phyloP scores from a whole-genome alignment of 2,329 filamentous ascomycete species.

The Fusarium sp. region DNA sequence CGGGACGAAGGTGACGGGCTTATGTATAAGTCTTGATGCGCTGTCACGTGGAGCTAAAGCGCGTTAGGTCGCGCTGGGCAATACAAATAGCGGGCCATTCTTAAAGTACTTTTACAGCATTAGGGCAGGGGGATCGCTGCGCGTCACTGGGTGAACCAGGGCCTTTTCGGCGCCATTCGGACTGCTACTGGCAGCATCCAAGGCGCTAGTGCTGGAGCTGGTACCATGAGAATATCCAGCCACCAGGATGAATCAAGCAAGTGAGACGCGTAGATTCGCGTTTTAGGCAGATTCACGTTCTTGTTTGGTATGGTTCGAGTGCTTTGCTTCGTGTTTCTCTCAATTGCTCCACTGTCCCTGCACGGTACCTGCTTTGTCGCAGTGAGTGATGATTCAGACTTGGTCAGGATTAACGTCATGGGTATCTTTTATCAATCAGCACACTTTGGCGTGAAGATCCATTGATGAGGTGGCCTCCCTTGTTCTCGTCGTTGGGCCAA shows the following conservation, averaged over 20 bases:
- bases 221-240: slow-evolving; percentile 33
- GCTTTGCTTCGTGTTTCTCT: slow-evolving; percentile 11
- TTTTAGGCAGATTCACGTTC: slow-evolving; percentile 29
- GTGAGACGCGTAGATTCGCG: slow-evolving; percentile 39
- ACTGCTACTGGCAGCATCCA: slow-evolving; percentile 21
- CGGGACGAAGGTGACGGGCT: slow-evolving; percentile 46
- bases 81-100: slow-evolving; percentile 38
- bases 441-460: slow-evolving; percentile 23
- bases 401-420: slow-evolving; percentile 38
- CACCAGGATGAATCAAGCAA: slow-evolving; percentile 34
- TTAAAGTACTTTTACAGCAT: slow-evolving; percentile 19
- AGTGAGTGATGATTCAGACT: slow-evolving; percentile 38
- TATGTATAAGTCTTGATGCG: slow-evolving; percentile 51
- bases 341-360: slow-evolving; percentile 9
- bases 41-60: slow-evolving; percentile 50
- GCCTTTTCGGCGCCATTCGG: slow-evolving; percentile 29
- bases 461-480: slow-evolving; percentile 4
- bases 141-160: slow-evolving; percentile 38
- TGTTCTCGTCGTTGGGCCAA: slow-evolving; percentile 35
- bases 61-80: slow-evolving; percentile 47
- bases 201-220: slow-evolving; percentile 27
- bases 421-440: slow-evolving; percentile 46
- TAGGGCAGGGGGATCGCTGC: slow-evolving; percentile 27
- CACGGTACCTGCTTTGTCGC: slow-evolving; percentile 18
- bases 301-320: slow-evolving; percentile 25